A percentile compares a stretch with the other conserved stretches of the same genome.
Conservation (phyloP, 768 basidiomycete species). For the Trametes maxima region DNA sequence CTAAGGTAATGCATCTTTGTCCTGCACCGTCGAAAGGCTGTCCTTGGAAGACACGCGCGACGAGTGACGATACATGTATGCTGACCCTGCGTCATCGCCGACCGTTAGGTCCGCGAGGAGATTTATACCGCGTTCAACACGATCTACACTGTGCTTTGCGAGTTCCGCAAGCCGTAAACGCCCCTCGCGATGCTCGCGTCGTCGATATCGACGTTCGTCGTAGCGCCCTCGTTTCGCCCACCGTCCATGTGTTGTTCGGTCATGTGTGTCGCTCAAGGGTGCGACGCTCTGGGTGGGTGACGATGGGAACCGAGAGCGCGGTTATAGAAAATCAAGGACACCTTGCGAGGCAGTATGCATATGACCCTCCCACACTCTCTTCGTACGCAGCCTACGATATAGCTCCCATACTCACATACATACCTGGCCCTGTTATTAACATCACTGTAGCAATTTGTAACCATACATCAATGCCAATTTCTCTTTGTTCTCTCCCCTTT, state of each 20-base stretch:
- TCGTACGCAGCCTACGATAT: conserved; percentile 17
- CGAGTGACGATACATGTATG: conserved; percentile 2
- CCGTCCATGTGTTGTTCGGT: conserved; percentile 10
- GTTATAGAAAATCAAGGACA: conserved; percentile 29
- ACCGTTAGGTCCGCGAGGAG: conserved; percentile 91
- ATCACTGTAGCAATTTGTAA: conserved; percentile 23
- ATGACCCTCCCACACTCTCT: conserved; percentile 21
- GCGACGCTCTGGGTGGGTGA: conserved; percentile 17
- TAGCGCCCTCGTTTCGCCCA: conserved; percentile 11
- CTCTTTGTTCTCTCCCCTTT: not conserved
- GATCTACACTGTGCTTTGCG: conserved; percentile 97
- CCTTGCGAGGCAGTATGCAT: conserved; percentile 29
- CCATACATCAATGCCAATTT: conserved; percentile 23
- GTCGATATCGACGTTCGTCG: conserved; percentile 4
- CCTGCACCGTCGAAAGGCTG: conserved; percentile 29
- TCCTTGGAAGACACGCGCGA: not conserved
- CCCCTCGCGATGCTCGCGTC: conserved; percentile 1
- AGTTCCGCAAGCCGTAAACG: conserved; percentile 83
- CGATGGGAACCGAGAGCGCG: conserved; percentile 13
- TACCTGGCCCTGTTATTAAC: conserved; percentile 17
- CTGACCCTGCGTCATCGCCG: conserved; percentile 31
- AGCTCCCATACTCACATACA: conserved; percentile 18
- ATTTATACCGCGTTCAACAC: conserved; percentile 99
- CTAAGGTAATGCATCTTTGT: conserved; percentile 71
- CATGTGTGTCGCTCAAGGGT: conserved; percentile 14